These are phyloP conservation scores for Auxenochlorella pyrenoidosa DNA, from an alignment of 139 green algal species.

Conservation along the genomic window DNA sequence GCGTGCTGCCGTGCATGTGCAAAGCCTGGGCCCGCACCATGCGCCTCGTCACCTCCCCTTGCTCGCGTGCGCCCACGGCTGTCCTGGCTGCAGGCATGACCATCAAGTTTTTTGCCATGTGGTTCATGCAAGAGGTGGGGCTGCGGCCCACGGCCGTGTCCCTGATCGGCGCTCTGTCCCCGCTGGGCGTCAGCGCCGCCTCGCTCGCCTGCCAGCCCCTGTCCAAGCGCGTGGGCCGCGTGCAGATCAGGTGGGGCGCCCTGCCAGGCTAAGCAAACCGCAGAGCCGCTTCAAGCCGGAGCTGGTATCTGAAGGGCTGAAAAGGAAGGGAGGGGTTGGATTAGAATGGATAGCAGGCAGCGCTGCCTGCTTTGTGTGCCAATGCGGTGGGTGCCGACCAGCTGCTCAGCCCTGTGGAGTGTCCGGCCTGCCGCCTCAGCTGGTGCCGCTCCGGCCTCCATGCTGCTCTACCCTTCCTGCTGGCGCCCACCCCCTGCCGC, in stretches of 20 bases:
- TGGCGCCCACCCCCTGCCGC: background rate
- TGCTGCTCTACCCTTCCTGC: background rate
- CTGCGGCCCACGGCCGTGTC: conserved; percentile 22
- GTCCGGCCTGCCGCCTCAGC: background rate
- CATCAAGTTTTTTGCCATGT: conserved; percentile 60
- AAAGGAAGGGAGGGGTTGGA: too few relatives aligned
- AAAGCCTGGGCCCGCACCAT: too few relatives aligned
- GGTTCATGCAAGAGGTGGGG: conserved; percentile 46
- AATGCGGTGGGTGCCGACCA: background rate
- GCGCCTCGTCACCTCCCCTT: too few relatives aligned
- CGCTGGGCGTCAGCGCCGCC: conserved; percentile 30
- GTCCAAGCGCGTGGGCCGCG: conserved; percentile 23
- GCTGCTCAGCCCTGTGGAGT: too few relatives aligned
- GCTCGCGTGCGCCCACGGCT: too few relatives aligned
- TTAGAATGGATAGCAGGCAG: too few relatives aligned
- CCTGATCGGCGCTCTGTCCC: conserved; percentile 27
- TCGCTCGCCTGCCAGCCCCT: conserved; percentile 26
- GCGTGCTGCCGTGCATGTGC: too few relatives aligned
- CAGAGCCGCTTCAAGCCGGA: too few relatives aligned
- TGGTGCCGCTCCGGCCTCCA: background rate
- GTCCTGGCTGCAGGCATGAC: conserved; percentile 59
- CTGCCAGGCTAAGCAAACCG: background rate
- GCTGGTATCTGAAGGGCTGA: too few relatives aligned
- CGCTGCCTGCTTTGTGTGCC: background rate
- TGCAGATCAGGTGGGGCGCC: conserved; percentile 19